Evolutionary conservation across 257 asterid species (phyloP), one percentile per base, ranked within the genome.

Genomic region (Plantago ovata): DNA sequence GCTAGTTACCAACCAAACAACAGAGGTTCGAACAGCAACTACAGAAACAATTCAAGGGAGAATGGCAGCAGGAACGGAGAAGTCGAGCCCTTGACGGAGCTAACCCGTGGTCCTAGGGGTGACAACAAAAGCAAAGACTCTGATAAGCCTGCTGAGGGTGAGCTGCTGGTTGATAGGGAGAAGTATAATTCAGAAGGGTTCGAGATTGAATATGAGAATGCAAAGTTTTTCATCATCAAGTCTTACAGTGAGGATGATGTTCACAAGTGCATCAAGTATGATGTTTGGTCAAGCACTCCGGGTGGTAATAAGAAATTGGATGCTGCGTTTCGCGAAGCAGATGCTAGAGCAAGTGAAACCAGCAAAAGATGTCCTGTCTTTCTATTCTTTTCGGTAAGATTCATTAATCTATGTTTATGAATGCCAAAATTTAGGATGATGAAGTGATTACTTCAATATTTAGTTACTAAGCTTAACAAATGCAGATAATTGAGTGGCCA

Each of bases 201-300:
- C 56, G 71, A 69, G 74, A 70, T 70, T 1, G 80, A 72, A 63
- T 85, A 85, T 14, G 85, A 76, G 22, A 55, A 53, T 67, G 96
- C 95, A 13, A 85, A 79, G 69, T 89, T 85, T 75, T 85, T 67
- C 41, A 84, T 89, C 53, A 89, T 89, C 77, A 89, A 85, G 79
- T 85, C 96, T 3, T 85, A 74, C 75, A 83, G 91, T 63, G 96
- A 89, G 69, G 95, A 89, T 48, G 83, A 89, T 63, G 40, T 89
- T 63, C 96, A 89, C 79, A 85, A 83, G 71, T 77, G 89, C 72
- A 69, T 89, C 48, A 89, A 89, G 61, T 89, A 85, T 65, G 85
- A 80, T 67, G 96, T 89, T 42, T 89, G 96, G 96, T 85, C 96
- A 3, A 89, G 96, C 66, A 89, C 96, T 36, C 91, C 77, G 3